These are phyloP conservation scores for Pichia pseudocactophila DNA, from an alignment of 805 yeast species.

Conservation along the genomic window DNA sequence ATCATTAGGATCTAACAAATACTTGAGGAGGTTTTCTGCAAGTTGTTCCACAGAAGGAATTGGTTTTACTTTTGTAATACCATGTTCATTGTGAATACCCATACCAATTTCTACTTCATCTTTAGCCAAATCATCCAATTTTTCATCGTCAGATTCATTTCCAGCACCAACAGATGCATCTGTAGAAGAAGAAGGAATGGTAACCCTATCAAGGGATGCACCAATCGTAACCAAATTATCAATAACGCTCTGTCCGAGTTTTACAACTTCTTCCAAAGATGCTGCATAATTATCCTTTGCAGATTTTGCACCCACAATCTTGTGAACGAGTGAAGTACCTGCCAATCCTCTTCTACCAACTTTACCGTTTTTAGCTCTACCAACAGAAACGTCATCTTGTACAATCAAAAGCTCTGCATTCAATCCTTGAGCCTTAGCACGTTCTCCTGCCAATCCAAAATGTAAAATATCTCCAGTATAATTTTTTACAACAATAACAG, in stretches of 20 bases:
- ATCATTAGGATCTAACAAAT: conserved; percentile 55
- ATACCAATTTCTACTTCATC: conserved; percentile 83
- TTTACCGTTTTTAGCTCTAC: conserved; percentile 78
- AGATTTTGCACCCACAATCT: conserved; percentile 64
- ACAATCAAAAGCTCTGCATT: conserved; percentile 67
- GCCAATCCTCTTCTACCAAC: conserved; percentile 95
- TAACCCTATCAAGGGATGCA: conserved; percentile 80
- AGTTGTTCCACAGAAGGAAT: conserved; percentile 65
- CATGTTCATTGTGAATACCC: conserved; percentile 96
- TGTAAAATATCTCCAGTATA: conserved; percentile 93
- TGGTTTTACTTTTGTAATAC: conserved; percentile 52
- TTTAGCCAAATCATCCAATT: conserved; percentile 35
- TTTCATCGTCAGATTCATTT: conserved; percentile 29
- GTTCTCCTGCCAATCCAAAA: conserved; percentile 85
- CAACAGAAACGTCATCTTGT: conserved; percentile 92
- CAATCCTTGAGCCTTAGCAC: conserved; percentile 72
- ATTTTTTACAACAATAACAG: conserved; percentile 75
- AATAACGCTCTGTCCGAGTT: conserved; percentile 52
- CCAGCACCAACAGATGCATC: conserved; percentile 8
- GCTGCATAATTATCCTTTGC: conserved; percentile 23
- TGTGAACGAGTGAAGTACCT: conserved; percentile 83
- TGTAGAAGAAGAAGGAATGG: conserved; percentile 64
- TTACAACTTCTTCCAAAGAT: conserved; percentile 44
- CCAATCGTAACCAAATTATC: conserved; percentile 76
- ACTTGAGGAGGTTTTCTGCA: conserved; percentile 48